Evolutionary conservation across 345 rosid species (phyloP), one percentile per base, ranked within the genome.

Genomic region (Citrus cavaleriei): DNA sequence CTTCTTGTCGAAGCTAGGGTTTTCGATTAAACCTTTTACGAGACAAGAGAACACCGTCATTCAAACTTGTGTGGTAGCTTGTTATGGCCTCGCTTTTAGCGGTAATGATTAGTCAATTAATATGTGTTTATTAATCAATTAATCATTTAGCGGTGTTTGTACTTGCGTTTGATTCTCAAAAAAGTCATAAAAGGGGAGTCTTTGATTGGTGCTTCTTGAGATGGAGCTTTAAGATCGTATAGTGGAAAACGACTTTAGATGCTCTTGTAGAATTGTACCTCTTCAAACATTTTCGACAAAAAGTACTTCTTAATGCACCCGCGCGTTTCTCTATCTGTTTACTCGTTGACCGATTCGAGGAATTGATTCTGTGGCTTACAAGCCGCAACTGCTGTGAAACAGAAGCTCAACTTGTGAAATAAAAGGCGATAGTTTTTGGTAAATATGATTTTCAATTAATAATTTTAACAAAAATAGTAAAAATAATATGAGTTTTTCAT

Each of bases 61-160:
- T 51, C 98, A 95, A 82, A 95, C 98, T 62, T 92, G 98, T 76
- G 97, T 95, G n/a, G 98, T 95, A 22, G 98, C 98, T 49, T 92
- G 98, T 83, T 95, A 93, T 25, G 98, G 97, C 85, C 97, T 95
- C 67, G 97, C 98, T 34, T 93, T 85, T 77, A 95, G 98, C 80
- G 97, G 98, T 89, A 82, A 35, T 10, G 16, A 6, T 51, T 18
- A 19, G 12, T 54, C 5, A 46, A 46, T 5, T 5, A 5, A 54
- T 5, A 19, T 54, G 7, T 54, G 21, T 54, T 54, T 18, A 18
- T 51, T 54, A 19, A 19, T 54, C 51, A 46, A 42, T 54, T 54
- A 54, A 54, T 54, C 58, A 16, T 13, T 46, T 46, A 46, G 1
- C 3, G 51, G 51, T 46, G 51, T n/a, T 65, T 32, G 10, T 19